Evolutionary conservation across 2,329 filamentous ascomycete species (phyloP).

Genomic region (Davidsoniella eucalypti): DNA sequence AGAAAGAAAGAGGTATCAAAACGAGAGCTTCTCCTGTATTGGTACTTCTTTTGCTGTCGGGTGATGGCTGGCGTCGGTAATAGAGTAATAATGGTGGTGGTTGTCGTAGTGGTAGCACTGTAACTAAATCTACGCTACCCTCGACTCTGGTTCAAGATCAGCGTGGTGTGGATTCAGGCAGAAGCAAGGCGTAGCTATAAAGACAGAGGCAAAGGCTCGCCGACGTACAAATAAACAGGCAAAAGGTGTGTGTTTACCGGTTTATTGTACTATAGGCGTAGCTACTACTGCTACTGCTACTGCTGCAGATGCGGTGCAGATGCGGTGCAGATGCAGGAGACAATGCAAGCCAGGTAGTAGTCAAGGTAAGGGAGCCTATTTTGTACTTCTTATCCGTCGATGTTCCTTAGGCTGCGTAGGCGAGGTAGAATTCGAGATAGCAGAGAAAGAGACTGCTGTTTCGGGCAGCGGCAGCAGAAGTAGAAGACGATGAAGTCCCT

Average conservation of each 20-base stretch:
- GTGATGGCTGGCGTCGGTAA: slow-evolving; percentile 10
- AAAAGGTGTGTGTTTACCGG: too few relatives aligned
- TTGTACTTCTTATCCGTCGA: slow-evolving; percentile 8
- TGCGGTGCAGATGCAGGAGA: slow-evolving; percentile 16
- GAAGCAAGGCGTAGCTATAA: too few relatives aligned
- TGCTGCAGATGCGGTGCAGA: slow-evolving; percentile 9
- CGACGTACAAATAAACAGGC: too few relatives aligned
- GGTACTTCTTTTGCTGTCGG: too few relatives aligned
- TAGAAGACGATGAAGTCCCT: too few relatives aligned
- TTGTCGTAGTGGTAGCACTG: slow-evolving; percentile 17
- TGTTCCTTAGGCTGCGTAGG: slow-evolving; percentile 9
- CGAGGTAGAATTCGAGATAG: too few relatives aligned
- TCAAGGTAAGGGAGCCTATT: slow-evolving; percentile 17
- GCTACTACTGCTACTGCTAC: too few relatives aligned
- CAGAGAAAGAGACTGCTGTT: too few relatives aligned
- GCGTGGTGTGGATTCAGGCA: slow-evolving; percentile 7
- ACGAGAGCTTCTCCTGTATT: too few relatives aligned
- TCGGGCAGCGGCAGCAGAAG: too few relatives aligned
- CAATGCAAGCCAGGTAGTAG: slow-evolving; percentile 18
- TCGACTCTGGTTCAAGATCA: neutral
- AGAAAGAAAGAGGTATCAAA: slow-evolving; percentile 22
- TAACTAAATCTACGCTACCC: neutral
- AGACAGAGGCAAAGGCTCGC: too few relatives aligned
- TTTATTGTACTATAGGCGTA: too few relatives aligned
- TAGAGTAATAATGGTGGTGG: slow-evolving; percentile 2